Evolutionary conservation across 2,329 filamentous ascomycete species (phyloP).

Genomic region (Penicillium sp.): DNA sequence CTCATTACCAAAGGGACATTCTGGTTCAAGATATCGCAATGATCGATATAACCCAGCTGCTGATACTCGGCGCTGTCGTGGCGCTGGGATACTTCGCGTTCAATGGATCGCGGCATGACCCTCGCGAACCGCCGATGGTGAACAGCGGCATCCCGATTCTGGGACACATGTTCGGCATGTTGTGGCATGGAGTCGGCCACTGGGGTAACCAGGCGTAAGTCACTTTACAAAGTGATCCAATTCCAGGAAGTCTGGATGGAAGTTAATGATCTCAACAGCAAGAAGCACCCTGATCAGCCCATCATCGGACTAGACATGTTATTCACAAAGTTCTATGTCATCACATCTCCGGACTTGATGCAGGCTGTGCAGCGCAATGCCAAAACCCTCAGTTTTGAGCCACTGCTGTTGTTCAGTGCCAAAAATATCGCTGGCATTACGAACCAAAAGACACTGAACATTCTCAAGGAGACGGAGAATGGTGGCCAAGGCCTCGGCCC

Average conservation of each 20-base stretch:
- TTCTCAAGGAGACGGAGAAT: constrained; percentile 19
- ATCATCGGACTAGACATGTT: constrained; percentile 29
- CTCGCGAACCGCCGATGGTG: constrained; percentile 29
- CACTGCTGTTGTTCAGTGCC: constrained; percentile 21
- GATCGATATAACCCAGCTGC: constrained; percentile 8
- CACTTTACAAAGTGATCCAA: neutral
- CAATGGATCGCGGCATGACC: constrained; percentile 16
- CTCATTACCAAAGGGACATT: neutral
- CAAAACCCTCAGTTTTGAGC: constrained; percentile 26
- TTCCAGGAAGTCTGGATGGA: neutral
- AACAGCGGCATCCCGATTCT: constrained; percentile 26
- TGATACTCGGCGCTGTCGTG: constrained; percentile 8
- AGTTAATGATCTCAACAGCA: constrained; percentile 11
- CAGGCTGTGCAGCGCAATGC: constrained; percentile 26
- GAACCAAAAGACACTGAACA: constrained; percentile 15
- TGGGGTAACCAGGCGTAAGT: constrained; percentile 23
- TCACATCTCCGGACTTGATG: constrained; percentile 28
- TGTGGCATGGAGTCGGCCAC: constrained; percentile 27
- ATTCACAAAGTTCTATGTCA: constrained; percentile 28
- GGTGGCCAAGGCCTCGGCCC: constrained; percentile 23
- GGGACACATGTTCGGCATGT: constrained; percentile 29
- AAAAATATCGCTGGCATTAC: constrained; percentile 22
- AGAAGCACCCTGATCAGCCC: constrained; percentile 14
- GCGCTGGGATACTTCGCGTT: constrained; percentile 11
- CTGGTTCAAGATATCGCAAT: neutral